Evolutionary conservation across 1,284 basidiomycete genomes (phyloP).

Genomic region (Puccinia polysora): DNA sequence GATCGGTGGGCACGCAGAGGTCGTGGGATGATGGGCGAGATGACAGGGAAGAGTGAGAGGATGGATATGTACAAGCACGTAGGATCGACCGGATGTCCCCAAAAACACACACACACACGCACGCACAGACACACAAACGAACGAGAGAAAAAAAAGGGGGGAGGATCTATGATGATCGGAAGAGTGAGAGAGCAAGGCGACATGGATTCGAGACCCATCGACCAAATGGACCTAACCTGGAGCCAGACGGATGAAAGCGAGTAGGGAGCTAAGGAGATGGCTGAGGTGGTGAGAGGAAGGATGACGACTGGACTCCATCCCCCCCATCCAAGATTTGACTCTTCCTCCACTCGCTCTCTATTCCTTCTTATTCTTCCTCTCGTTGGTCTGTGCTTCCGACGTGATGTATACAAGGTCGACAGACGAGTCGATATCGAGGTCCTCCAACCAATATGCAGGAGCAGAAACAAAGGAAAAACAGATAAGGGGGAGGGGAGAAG

Average conservation of each 20-base stretch:
- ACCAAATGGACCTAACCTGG: too few relatives aligned
- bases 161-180: too few relatives aligned
- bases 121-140: neutral
- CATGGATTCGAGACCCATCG: too few relatives aligned
- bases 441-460: too few relatives aligned
- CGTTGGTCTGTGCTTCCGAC: neutral
- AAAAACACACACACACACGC: neutral
- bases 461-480: too few relatives aligned
- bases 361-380: neutral
- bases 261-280: neutral
- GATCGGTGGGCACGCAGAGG: neutral
- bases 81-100: neutral
- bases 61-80: neutral
- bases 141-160: too few relatives aligned
- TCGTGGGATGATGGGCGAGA: neutral
- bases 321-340: neutral
- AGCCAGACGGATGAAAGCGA: neutral
- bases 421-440: too few relatives aligned
- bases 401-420: neutral
- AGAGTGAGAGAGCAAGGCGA: too few relatives aligned
- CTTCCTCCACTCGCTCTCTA: neutral
- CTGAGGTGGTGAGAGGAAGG: neutral
- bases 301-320: neutral
- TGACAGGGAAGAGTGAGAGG: neutral
- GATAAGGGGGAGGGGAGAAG: too few relatives aligned